Evolutionary conservation across 2,329 filamentous ascomycete genomes (phyloP).

Genomic region (Phyllosticta capitalensis): DNA sequence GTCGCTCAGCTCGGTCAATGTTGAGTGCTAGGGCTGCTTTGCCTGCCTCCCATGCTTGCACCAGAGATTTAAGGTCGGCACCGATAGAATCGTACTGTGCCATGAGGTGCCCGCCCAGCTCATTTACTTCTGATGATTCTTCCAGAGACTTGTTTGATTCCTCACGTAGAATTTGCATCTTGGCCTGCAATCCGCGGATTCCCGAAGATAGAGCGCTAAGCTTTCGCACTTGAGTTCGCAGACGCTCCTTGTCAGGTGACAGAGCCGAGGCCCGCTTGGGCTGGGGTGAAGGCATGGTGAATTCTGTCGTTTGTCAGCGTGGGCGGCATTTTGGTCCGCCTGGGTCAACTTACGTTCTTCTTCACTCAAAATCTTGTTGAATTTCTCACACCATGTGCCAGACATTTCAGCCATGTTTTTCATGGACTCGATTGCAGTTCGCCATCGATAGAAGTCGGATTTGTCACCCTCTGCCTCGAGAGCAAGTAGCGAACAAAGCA

Average conservation of each 20-base stretch:
- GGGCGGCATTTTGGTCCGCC: too few relatives aligned
- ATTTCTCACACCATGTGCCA: conserved; percentile 50
- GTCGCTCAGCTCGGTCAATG: conserved; percentile 67
- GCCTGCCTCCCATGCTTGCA: conserved; percentile 49
- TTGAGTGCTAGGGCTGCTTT: conserved; percentile 73
- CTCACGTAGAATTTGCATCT: conserved; percentile 83
- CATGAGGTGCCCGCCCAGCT: conserved; percentile 71
- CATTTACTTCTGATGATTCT: conserved; percentile 55
- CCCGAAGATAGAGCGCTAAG: conserved; percentile 81
- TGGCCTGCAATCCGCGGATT: conserved; percentile 85
- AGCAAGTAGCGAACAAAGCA: conserved; percentile 81
- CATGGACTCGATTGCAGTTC: conserved; percentile 66
- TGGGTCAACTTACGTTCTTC: conserved; percentile 50
- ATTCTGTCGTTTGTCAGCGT: conserved; percentile 21
- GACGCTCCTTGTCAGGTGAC: conserved; percentile 63
- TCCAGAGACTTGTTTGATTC: conserved; percentile 76
- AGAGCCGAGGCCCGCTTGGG: conserved; percentile 48
- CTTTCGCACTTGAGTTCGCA: conserved; percentile 79
- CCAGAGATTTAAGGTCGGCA: conserved; percentile 59
- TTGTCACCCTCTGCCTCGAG: conserved; percentile 73
- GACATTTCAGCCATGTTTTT: conserved; percentile 54
- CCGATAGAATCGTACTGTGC: conserved; percentile 93
- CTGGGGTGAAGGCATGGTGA: conserved; percentile 41
- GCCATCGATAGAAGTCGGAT: conserved; percentile 70
- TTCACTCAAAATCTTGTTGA: conserved; percentile 63